Base-by-base conservation (phyloP, 805 yeast genomes). In the Kazachstania psychrophila region DNA sequence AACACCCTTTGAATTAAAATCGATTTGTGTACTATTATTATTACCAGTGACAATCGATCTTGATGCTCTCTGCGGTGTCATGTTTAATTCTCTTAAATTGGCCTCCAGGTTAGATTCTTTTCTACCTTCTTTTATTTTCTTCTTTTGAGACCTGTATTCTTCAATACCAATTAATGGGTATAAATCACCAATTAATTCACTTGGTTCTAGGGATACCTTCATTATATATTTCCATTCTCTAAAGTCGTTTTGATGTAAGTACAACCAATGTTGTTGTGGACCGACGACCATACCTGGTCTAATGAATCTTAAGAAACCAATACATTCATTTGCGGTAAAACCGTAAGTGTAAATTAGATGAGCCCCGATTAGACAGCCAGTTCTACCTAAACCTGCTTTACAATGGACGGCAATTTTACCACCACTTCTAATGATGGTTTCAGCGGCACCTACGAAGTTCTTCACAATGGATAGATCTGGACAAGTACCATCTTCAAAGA, bases 281-380 rank as follows among this genome's bases (percentile, higher is more conserved):
- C 98, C 98, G 22, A 92, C 98, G n/a, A 92, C 96, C 98, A 92
- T 92, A 28, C 98, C 98, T 0, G 98, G 98, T 48, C 98, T 75
- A 44, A 92, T 71, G 74, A 92, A 83, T 58, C 98, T 73, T 89
- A 92, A 83, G 56, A 87, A 92, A 1, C 89, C 95, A 50, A 92
- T 92, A 60, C 95, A 92, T 61, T 92, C 98, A 56, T 75, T 82
- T 3, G 98, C 98, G 4, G 97, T 92, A 56, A 92, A 92, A 0
- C 96, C 96, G 58, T 89, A 92, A 2, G 95, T 86, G 57, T 92
- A 92, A 34, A 92, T 92, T 47, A 92, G 68, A 60, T 89, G 95
- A 0, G 98, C 98, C 6, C 98, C 98, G 46, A 92, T 92, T 34
- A 92, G 70, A 62, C 98, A 92, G 14, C 98, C 98, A 0, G 98